Conservation (phyloP, 306 rosid genomes). For the Fragaria ananassa region DNA sequence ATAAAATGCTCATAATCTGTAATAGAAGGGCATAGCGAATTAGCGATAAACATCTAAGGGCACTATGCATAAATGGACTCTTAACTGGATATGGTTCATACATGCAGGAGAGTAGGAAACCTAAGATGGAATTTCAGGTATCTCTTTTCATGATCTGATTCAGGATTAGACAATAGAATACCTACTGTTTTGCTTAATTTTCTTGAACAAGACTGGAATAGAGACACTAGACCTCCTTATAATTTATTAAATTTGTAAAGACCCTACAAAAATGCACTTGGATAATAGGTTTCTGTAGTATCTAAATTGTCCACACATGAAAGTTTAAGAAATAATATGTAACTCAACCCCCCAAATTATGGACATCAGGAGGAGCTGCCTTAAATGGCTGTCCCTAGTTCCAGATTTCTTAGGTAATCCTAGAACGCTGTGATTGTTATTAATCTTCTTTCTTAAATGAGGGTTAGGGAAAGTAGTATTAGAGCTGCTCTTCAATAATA, state of each 20-base stretch:
- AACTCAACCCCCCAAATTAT: neutral
- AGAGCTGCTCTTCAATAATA: neutral
- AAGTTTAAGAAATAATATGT: neutral
- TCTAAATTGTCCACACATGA: neutral
- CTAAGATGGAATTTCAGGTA: neutral
- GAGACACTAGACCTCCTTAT: neutral
- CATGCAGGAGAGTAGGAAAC: neutral
- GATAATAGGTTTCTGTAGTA: neutral
- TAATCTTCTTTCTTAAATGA: neutral
- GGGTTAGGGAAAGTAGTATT: neutral
- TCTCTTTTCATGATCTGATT: neutral
- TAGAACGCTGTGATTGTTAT: neutral
- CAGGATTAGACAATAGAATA: neutral
- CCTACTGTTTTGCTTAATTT: neutral
- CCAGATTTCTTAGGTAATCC: neutral
- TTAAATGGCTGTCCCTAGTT: neutral
- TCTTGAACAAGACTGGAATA: neutral
- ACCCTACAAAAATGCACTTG: neutral
- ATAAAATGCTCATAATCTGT: slow-evolving; percentile 4
- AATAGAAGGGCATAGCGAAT: neutral
- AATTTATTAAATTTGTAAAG: neutral
- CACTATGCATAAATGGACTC: neutral
- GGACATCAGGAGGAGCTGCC: neutral
- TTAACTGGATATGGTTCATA: neutral
- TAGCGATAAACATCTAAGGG: neutral